A percentile compares a stretch with the other conserved stretches of the same genome.
These are phyloP conservation scores for Euphrasia confusa DNA, from an alignment of 257 asterid genomes.

Conservation along the genomic window DNA sequence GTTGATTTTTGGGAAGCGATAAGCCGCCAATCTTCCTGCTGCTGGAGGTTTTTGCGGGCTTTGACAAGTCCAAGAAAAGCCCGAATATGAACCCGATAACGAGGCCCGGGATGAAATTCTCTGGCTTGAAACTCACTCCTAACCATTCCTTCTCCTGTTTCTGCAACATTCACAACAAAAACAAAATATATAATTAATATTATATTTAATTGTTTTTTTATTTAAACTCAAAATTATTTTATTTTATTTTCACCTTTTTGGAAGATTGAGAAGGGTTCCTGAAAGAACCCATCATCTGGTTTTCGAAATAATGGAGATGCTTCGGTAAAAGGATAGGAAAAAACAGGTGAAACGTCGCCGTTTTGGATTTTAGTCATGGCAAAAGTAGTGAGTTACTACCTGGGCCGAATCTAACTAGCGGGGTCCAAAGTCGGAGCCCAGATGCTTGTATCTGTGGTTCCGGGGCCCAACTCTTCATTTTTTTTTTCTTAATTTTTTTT, in stretches of 20 bases:
- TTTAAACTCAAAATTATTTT: not conserved
- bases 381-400: too few species aligned
- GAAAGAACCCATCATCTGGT: constrained; percentile 39
- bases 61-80: constrained; percentile 57
- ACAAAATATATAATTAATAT: not conserved
- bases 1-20: constrained; percentile 36
- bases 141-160: constrained; percentile 62
- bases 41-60: constrained; percentile 34
- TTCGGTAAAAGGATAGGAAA: constrained; percentile 18
- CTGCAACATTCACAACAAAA: constrained; percentile 23
- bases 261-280: constrained; percentile 41
- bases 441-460: too few species aligned
- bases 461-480: too few species aligned
- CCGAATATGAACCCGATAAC: constrained; percentile 82
- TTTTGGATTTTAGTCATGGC: not conserved
- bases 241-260: constrained; percentile 42
- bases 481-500: too few species aligned
- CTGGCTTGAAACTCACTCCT: constrained; percentile 85
- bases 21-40: constrained; percentile 39
- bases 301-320: constrained; percentile 14
- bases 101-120: constrained; percentile 86
- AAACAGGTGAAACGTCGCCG: constrained; percentile 29
- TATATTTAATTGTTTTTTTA: not conserved
- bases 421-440: too few species aligned
- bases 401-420: too few species aligned